Percentiles rank a stretch among this genome's conserved stretches.
Conservation (phyloP, 352 stramenopile species). For the Globisporangium cystogenes region DNA sequence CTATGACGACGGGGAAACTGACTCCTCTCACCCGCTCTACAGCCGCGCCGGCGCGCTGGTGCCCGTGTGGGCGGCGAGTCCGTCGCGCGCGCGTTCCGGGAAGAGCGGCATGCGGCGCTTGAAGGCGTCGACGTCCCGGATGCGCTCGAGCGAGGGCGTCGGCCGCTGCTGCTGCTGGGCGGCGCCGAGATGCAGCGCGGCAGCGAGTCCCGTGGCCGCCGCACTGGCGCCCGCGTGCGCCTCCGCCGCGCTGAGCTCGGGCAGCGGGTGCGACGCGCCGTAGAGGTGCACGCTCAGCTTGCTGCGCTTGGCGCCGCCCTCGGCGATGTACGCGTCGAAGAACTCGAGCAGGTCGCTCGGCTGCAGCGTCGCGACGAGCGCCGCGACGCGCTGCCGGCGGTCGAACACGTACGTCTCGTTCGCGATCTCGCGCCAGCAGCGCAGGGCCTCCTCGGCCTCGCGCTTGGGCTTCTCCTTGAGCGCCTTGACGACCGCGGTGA, state of each 20-base stretch:
- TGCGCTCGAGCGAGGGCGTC: conserved; percentile 16
- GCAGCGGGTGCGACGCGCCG: conserved; percentile 43
- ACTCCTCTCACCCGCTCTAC: background rate
- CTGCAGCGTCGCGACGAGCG: conserved; percentile 37
- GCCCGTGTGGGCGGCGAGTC: background rate
- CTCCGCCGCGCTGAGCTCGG: too few relatives aligned
- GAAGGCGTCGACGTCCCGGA: conserved; percentile 47
- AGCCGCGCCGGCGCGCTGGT: background rate
- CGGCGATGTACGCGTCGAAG: conserved; percentile 48
- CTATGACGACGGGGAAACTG: too few relatives aligned
- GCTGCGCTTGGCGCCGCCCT: conserved; percentile 18
- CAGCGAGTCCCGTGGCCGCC: conserved; percentile 17
- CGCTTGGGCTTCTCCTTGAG: conserved; percentile 65
- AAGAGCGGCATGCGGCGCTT: conserved; percentile 68
- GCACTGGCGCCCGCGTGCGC: too few relatives aligned
- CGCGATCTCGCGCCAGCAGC: conserved; percentile 54
- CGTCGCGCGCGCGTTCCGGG: conserved; percentile 33
- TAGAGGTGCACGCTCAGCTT: conserved; percentile 62
- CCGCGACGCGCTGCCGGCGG: conserved; percentile 38
- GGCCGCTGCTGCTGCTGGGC: background rate
- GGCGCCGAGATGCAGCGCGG: conserved; percentile 34
- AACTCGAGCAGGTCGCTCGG: conserved; percentile 54
- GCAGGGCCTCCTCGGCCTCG: conserved; percentile 50
- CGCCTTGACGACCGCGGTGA: conserved; percentile 54
- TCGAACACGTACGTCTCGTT: conserved; percentile 73